Conservation (phyloP, 2,329 filamentous ascomycete genomes). For the Leptodontidium sp. region DNA sequence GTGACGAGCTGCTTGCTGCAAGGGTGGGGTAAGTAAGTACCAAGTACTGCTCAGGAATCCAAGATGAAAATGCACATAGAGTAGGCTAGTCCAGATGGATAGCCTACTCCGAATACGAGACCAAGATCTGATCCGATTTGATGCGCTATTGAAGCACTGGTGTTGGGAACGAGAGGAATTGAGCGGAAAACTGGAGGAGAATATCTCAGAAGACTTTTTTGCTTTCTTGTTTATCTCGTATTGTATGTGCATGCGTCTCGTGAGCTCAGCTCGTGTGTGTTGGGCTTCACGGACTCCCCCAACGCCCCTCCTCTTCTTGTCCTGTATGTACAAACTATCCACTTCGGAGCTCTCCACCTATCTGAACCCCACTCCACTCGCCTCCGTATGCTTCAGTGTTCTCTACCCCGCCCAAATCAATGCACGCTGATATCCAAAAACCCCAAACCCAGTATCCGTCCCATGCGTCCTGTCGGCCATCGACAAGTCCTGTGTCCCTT, state of each 20-base stretch:
- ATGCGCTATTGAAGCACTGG: background rate
- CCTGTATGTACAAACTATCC: constrained; percentile 6
- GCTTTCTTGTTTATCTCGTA: constrained; percentile 14
- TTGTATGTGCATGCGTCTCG: constrained; percentile 17
- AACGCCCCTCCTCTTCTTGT: background rate
- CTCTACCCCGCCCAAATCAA: background rate
- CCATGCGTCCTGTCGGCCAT: background rate
- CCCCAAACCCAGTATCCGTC: background rate
- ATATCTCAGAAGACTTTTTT: constrained; percentile 11
- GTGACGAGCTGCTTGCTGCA: constrained; percentile 30
- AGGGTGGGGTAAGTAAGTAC: constrained; percentile 24
- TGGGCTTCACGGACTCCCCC: background rate
- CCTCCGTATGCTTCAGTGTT: background rate
- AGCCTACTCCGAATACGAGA: constrained; percentile 8
- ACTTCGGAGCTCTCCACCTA: background rate
- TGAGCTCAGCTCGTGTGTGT: constrained; percentile 15
- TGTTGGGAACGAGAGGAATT: background rate
- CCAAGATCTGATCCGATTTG: background rate
- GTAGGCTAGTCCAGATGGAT: background rate
- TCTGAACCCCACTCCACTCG: background rate
- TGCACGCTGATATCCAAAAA: background rate
- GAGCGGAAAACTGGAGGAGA: background rate
- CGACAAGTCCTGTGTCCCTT: background rate
- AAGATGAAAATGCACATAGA: constrained; percentile 8
- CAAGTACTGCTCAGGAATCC: background rate